These are phyloP conservation scores for Bauhinia variegata DNA, from an alignment of 306 rosid genomes.

Conservation along the genomic window DNA sequence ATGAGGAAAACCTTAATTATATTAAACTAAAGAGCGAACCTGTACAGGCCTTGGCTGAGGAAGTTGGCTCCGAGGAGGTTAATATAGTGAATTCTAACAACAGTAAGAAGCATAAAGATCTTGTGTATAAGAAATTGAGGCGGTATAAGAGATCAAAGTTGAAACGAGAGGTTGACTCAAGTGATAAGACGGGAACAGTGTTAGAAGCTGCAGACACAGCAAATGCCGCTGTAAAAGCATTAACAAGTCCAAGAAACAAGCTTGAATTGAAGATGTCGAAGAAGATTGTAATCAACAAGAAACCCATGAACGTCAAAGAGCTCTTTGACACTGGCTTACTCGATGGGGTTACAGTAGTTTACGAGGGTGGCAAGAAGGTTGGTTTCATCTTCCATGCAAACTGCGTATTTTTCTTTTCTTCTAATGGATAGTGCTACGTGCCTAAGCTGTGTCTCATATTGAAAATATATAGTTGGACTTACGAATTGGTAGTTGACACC, in stretches of 20 bases:
- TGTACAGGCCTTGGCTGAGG: conserved; percentile 13
- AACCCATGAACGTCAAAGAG: conserved; percentile 77
- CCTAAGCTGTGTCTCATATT: background rate
- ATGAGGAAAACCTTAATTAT: conserved; percentile 21
- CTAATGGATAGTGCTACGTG: conserved; percentile 5
- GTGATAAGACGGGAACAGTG: conserved; percentile 23
- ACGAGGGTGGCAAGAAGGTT: conserved; percentile 92
- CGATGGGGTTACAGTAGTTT: conserved; percentile 87
- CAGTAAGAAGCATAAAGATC: conserved; percentile 19
- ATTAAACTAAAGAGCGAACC: conserved; percentile 26
- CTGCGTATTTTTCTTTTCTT: background rate
- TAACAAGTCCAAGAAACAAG: conserved; percentile 48
- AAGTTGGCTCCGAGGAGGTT: conserved; percentile 38
- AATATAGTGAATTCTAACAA: conserved; percentile 11
- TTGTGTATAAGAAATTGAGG: conserved; percentile 37
- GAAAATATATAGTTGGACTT: conserved; percentile 7
- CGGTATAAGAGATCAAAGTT: conserved; percentile 52
- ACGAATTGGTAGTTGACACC: background rate
- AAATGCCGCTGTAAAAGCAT: conserved; percentile 31
- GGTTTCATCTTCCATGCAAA: background rate
- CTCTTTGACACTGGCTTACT: conserved; percentile 91
- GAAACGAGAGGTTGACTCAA: conserved; percentile 39
- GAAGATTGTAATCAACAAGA: conserved; percentile 58
- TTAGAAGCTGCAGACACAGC: conserved; percentile 32
- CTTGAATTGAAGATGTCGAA: conserved; percentile 74